These are phyloP conservation scores for Hypoxylon sp. DNA, from an alignment of 2,329 filamentous ascomycete genomes.

Conservation along the genomic window DNA sequence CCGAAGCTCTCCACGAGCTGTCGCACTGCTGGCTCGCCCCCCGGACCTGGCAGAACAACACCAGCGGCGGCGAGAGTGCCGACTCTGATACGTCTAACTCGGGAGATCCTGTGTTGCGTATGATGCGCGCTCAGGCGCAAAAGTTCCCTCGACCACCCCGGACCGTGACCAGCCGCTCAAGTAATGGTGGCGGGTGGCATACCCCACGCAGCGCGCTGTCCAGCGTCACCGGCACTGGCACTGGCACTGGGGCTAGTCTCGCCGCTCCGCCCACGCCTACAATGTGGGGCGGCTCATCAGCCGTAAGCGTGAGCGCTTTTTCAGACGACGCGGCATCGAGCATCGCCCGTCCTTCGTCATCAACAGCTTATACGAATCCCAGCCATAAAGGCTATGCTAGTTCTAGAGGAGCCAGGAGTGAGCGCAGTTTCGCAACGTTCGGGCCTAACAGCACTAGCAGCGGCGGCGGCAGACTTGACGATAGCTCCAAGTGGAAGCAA, in stretches of 20 bases:
- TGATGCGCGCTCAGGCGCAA: slow-evolving; percentile 47
- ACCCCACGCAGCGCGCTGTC: slow-evolving; percentile 44
- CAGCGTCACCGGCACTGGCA: slow-evolving; percentile 5
- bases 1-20: slow-evolving; percentile 61
- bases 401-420: slow-evolving; percentile 36
- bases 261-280: slow-evolving; percentile 42
- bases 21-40: slow-evolving; percentile 66
- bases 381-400: slow-evolving; percentile 24
- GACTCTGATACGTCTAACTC: slow-evolving; percentile 43
- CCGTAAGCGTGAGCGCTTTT: slow-evolving; percentile 46
- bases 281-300: slow-evolving; percentile 49
- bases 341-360: slow-evolving; percentile 30
- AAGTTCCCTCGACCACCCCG: slow-evolving; percentile 44
- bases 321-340: slow-evolving; percentile 47
- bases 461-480: slow-evolving; percentile 19
- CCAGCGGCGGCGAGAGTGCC: slow-evolving; percentile 38
- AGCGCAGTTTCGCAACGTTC: slow-evolving; percentile 46
- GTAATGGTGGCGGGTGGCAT: slow-evolving; percentile 39
- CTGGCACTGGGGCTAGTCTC: not conserved
- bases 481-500: slow-evolving; percentile 37
- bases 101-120: slow-evolving; percentile 42
- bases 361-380: slow-evolving; percentile 11
- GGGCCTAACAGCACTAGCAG: slow-evolving; percentile 16
- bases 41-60: slow-evolving; percentile 54
- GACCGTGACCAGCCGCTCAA: slow-evolving; percentile 36